phyloP scores from a whole-genome alignment of 805 yeast genomes.

The Crinitomyces ghanaensis region DNA sequence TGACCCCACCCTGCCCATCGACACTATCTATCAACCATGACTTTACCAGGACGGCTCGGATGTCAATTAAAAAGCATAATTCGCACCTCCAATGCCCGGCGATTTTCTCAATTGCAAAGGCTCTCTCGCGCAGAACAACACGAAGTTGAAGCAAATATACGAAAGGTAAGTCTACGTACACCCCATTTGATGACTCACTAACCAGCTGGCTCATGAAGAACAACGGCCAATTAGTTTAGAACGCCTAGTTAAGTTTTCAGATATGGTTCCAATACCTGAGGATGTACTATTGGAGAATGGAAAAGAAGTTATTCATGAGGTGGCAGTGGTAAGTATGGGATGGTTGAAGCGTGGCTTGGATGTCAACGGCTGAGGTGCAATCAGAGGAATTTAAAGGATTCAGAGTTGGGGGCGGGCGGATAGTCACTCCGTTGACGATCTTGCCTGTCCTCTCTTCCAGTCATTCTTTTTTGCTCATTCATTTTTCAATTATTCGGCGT shows the following conservation, averaged over 20 bases:
- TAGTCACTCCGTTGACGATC: not conserved
- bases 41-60: too few relatives aligned
- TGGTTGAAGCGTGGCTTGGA: not conserved
- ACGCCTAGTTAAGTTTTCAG: conserved; percentile 18
- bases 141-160: too few relatives aligned
- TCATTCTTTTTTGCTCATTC: not conserved
- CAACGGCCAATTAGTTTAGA: conserved; percentile 12
- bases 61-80: too few relatives aligned
- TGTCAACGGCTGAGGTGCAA: not conserved
- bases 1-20: too few relatives aligned
- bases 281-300: conserved; percentile 24
- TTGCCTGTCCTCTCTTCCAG: not conserved
- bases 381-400: not conserved
- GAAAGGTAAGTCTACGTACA: too few relatives aligned
- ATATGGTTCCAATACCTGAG: conserved; percentile 18
- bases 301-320: conserved; percentile 16
- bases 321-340: conserved; percentile 12
- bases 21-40: too few relatives aligned
- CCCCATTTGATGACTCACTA: too few relatives aligned
- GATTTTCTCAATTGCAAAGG: too few relatives aligned
- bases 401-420: not conserved
- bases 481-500: not conserved
- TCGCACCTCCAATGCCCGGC: too few relatives aligned
- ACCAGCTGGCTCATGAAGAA: too few relatives aligned
- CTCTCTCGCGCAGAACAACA: too few relatives aligned